Base-by-base conservation (phyloP, 306 rosid species). In the Erythrophleum fordii region DNA sequence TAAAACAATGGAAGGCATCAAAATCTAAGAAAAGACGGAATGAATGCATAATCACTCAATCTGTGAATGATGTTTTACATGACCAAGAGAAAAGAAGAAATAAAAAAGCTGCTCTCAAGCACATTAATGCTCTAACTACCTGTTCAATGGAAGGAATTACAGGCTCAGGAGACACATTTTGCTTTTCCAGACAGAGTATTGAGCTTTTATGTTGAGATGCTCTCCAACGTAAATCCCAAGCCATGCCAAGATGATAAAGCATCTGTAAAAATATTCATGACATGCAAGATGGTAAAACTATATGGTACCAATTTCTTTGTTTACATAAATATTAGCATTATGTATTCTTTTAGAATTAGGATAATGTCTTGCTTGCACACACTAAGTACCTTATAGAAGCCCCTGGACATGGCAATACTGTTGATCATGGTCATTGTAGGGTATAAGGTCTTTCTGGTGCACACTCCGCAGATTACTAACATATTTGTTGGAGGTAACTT, bases 221-320 rank as follows among this genome's bases (percentile, higher is more conserved):
- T 60, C 85, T 81, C 98, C 97, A 95, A 72, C 94, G 97, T 82
- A 95, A 82, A 82, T 90, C 91, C 98, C 98, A 92, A 60, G 97
- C 91, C 87, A 87, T 82, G 70, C 95, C 95, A 68, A 95, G 89
- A 90, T 95, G 98, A 86, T 89, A 82, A 84, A 92, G 91, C 81
- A 95, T 90, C 98, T 95, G 87, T 25, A 42, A 11, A 75, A 79
- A 55, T 51, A 74, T 70, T 35, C 64, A 79, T 44, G 45, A 58
- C 61, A 73, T 22, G 69, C 16, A 69, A 83, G 70, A 85, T 69
- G 18, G 25, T 31, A 59, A 59, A 59, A 26, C 66, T 59, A 59
- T 23, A 3, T 1, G 5, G 37, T 2, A 0, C 66, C 66, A 59
- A 59, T 59, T 26, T 59, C 26, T 59, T 59, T 59, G 37, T 26